phyloP scores from a whole-genome alignment of 2,329 filamentous ascomycete species.

The Penicillium sp. region DNA sequence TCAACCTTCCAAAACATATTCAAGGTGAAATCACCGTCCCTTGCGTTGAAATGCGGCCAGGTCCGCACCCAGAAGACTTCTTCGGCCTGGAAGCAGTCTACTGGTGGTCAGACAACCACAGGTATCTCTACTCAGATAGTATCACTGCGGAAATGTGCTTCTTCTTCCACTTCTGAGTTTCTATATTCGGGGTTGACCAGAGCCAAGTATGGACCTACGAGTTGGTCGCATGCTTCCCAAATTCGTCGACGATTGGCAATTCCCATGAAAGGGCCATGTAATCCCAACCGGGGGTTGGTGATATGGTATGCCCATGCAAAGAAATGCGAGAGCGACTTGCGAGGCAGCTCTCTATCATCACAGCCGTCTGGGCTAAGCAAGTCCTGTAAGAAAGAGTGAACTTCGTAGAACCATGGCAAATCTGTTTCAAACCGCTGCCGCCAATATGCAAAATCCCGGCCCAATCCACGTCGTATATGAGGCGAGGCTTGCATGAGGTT shows the following conservation, averaged over 20 bases:
- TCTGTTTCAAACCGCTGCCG: not conserved
- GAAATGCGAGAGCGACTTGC: not conserved
- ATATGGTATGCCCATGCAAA: constrained; percentile 26
- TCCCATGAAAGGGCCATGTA: constrained; percentile 30
- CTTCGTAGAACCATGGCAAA: constrained; percentile 4
- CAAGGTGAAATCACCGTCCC: too few relatives aligned
- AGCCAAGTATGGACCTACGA: constrained; percentile 12
- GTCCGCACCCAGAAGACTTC: too few relatives aligned
- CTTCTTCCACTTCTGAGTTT: too few relatives aligned
- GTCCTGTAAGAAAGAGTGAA: not conserved
- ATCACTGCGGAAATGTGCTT: too few relatives aligned
- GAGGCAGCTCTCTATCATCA: not conserved
- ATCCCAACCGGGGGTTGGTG: constrained; percentile 22
- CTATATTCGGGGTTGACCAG: too few relatives aligned
- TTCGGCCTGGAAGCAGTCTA: too few relatives aligned
- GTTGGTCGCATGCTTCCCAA: constrained; percentile 22
- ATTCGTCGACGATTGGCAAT: constrained; percentile 40
- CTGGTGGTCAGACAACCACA: too few relatives aligned
- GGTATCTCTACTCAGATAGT: too few relatives aligned
- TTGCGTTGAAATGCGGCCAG: too few relatives aligned
- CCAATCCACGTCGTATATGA: not conserved
- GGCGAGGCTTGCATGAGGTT: not conserved
- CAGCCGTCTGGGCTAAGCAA: not conserved
- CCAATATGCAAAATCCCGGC: not conserved
- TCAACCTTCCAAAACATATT: too few relatives aligned